Evolutionary conservation across 495 filamentous ascomycete genomes (phyloP).

Genomic region (Lepidopterella palustris): DNA sequence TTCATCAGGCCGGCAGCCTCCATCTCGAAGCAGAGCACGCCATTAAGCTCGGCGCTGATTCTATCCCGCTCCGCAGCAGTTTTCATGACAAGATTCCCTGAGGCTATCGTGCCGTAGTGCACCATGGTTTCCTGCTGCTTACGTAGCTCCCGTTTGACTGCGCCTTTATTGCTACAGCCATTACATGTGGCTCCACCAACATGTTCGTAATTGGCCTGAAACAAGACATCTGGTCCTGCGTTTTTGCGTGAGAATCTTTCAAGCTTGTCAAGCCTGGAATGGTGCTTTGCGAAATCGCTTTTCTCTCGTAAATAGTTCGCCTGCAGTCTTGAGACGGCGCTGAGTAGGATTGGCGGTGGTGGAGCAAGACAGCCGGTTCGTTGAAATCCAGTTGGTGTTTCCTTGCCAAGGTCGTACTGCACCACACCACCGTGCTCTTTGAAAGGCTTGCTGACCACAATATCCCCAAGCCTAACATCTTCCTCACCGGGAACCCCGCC

Average conservation of each 20-base stretch:
- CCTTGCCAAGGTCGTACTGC: slow-evolving; percentile 42
- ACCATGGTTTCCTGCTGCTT: neutral
- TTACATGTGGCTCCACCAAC: neutral
- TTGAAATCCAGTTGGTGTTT: slow-evolving; percentile 25
- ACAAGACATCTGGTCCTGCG: neutral
- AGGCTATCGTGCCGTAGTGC: slow-evolving; percentile 4
- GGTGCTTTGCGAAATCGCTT: neutral
- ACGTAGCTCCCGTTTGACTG: neutral
- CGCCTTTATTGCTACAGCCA: neutral
- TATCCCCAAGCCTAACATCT: slow-evolving; percentile 42
- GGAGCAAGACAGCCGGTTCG: slow-evolving; percentile 36
- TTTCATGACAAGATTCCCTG: neutral
- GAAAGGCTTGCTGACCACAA: slow-evolving; percentile 41
- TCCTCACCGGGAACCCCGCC: slow-evolving; percentile 36
- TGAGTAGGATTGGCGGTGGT: slow-evolving; percentile 33
- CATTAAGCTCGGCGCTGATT: neutral
- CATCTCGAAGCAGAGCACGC: neutral
- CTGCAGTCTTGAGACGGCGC: slow-evolving; percentile 27
- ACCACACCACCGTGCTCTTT: slow-evolving; percentile 36
- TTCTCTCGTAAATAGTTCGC: neutral
- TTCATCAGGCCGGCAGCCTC: slow-evolving; percentile 40
- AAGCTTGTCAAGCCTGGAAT: neutral
- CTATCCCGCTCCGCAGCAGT: neutral
- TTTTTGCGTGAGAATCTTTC: neutral
- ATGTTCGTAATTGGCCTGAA: neutral